Evolutionary conservation across 169 alveolate genomes (phyloP), one percentile per base, ranked within the genome.

Genomic region (Plasmodium berghei): DNA sequence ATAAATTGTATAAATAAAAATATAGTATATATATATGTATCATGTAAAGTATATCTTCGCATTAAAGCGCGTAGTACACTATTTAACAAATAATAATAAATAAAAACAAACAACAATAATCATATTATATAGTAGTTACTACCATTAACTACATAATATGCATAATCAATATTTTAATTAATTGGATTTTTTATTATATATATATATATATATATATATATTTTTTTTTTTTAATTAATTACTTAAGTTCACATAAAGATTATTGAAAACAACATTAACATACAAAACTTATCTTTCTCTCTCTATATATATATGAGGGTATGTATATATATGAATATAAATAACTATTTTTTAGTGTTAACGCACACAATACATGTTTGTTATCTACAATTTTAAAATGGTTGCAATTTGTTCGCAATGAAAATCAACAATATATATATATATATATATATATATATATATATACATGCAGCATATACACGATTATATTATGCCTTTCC

Each of bases 371-470:
- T 6, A 52, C 4, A 14, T 4, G 24, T 52, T 52, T 52, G n/a
- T 16, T 16, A 14, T 16, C 20, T 52, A 52, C 59, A 52, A 52
- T 52, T 52, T 52, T 16, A 52, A 52, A 52, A 52, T 52, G 20
- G 20, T 52, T 52, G 59, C 59, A 52, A 52, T 52, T 52, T 52
- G 8, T 52, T 52, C 59, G 59, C 59, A 52, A 52, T 12, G 59
- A 52, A 52, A 52, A 52, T 52, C 20, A 52, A 52, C 24, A 52
- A 52, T 52, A 52, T 52, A 14, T n/a, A 3, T 49, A 49, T 49
- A 49, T 52, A 14, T 48, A 48, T 14, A 48, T 48, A 14, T 14
- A 14, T 48, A 14, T 14, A 48, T 48, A 48, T 48, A 48, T 10
- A 46, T 46, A 46, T 10, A n/a, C 8, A 52, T 3, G 20, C 22